Conservation (phyloP, 2,329 filamentous ascomycete species). For the Sclerotinia subarctica region DNA sequence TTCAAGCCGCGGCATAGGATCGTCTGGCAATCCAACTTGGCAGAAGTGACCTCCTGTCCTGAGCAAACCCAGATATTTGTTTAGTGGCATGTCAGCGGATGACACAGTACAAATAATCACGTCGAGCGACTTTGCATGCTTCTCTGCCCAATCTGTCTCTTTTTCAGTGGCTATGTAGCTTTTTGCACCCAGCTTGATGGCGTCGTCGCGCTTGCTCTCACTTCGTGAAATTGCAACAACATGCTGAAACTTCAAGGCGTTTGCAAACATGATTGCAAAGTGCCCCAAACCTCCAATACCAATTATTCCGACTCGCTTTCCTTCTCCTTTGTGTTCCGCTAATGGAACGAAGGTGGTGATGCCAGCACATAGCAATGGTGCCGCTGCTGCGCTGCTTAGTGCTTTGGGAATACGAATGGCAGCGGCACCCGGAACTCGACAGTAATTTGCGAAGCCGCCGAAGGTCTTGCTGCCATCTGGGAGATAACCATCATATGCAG, state of each 20-base stretch:
- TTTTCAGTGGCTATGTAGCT: conserved; percentile 50
- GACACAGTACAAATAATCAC: conserved; percentile 59
- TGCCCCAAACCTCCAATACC: conserved; percentile 67
- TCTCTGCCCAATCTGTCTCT: conserved; percentile 57
- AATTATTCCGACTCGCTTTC: conserved; percentile 67
- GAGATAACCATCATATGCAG: conserved; percentile 5
- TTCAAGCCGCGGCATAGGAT: conserved; percentile 50
- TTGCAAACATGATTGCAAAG: conserved; percentile 68
- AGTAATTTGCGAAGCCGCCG: conserved; percentile 42
- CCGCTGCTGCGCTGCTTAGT: conserved; percentile 48
- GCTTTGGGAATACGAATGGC: conserved; percentile 55
- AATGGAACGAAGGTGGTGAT: conserved; percentile 72
- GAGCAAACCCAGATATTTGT: conserved; percentile 59
- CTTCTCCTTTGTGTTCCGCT: conserved; percentile 63
- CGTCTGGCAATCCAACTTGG: conserved; percentile 65
- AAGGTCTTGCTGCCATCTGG: conserved; percentile 14
- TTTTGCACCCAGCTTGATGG: conserved; percentile 59
- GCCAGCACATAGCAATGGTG: conserved; percentile 75
- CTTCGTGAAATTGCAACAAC: conserved; percentile 63
- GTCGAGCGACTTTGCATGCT: conserved; percentile 51
- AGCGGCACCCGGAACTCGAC: conserved; percentile 57
- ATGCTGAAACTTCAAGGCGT: conserved; percentile 64
- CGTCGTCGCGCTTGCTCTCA: conserved; percentile 56
- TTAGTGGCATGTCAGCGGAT: conserved; percentile 57
- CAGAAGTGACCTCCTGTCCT: conserved; percentile 58